Base-by-base conservation (phyloP, 176 grass and related monocot genomes). In the Thalia dealbata region DNA sequence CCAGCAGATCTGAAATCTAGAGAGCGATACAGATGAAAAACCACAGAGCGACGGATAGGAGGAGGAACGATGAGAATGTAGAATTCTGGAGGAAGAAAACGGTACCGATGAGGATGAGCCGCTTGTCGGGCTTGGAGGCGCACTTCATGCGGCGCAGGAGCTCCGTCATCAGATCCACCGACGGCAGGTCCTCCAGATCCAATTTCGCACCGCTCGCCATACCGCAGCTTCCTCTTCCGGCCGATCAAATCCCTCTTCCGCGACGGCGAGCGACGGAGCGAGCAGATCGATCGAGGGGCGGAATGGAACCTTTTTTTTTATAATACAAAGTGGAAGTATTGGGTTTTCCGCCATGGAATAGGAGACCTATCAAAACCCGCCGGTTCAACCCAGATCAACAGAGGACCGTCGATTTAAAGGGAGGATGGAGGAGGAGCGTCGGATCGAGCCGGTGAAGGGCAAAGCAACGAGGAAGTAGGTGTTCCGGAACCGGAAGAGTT, bases 121-220 rank as follows among this genome's bases (percentile, higher is more conserved):
- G 75, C 62, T 77, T 77, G 63, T 77, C 75, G 28, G 75, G 75
- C 63, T 77, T 77, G 24, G 75, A 68, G 27, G 75, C 7, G 45
- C 75, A 77, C 30, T 77, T 77, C 75, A 77, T 77, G 46, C 75
- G 75, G 75, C 48, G 75, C 45, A 77, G 62, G 44, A 77, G 75
- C 61, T 77, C 75, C 62, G 75, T 67, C 75, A 55, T 77, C 62
- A 77, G 75, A 77, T 77, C 75, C 26, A 67, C 42, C 63, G 75
- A 67, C 50, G 75, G 62, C 11, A 77, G 48, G 10, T 77, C 63
- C 48, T 52, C 75, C 19, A 77, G 62, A 55, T 54, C 64, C 63
- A 43, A 48, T 52, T 10, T 63, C 15, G 43, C 48, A 25, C 15
- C 45, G 75, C 28, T 77, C 63, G 16, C 61, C 62, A 77, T 77